These are phyloP conservation scores for Phyllosticta ampelicida DNA, from an alignment of 2,329 filamentous ascomycete genomes.

Conservation along the genomic window DNA sequence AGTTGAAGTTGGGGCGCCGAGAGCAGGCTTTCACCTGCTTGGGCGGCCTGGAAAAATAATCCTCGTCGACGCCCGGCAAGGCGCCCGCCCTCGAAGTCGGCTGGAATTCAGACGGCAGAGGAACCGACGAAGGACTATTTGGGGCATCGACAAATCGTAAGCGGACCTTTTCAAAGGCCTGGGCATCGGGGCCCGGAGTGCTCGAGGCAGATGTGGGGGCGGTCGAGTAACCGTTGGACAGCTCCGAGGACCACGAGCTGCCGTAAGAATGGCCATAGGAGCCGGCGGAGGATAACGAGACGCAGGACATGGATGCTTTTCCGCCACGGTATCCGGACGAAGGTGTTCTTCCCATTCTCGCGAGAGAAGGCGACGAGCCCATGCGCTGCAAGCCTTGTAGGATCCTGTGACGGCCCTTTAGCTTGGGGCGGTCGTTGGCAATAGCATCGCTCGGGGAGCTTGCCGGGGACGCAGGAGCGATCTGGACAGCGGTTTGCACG, in stretches of 20 bases:
- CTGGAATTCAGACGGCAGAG: constrained; percentile 54
- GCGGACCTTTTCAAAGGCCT: constrained; percentile 44
- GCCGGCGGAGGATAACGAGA: constrained; percentile 45
- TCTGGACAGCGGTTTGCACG: neutral
- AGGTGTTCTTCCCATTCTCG: constrained; percentile 50
- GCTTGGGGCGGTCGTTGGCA: constrained; percentile 32
- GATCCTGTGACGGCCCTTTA: constrained; percentile 58
- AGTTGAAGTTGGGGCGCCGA: constrained; percentile 43
- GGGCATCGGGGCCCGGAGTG: constrained; percentile 35
- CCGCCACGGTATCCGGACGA: constrained; percentile 55
- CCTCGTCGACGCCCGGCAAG: constrained; percentile 27
- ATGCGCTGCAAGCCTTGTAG: constrained; percentile 69
- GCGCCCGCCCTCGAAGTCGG: constrained; percentile 33
- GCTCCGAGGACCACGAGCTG: constrained; percentile 44
- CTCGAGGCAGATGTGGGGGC: constrained; percentile 43
- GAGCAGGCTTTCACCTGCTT: constrained; percentile 23
- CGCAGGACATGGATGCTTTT: constrained; percentile 55
- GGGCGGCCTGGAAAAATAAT: constrained; percentile 37
- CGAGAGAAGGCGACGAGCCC: constrained; percentile 65
- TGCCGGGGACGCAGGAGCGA: neutral
- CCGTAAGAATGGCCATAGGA: constrained; percentile 44
- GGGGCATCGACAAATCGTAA: constrained; percentile 45
- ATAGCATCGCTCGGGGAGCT: constrained; percentile 2
- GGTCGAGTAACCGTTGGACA: constrained; percentile 46
- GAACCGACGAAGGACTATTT: constrained; percentile 40